Conservation (phyloP, 2,329 filamentous ascomycete genomes). For the Phyllosticta capitalensis region DNA sequence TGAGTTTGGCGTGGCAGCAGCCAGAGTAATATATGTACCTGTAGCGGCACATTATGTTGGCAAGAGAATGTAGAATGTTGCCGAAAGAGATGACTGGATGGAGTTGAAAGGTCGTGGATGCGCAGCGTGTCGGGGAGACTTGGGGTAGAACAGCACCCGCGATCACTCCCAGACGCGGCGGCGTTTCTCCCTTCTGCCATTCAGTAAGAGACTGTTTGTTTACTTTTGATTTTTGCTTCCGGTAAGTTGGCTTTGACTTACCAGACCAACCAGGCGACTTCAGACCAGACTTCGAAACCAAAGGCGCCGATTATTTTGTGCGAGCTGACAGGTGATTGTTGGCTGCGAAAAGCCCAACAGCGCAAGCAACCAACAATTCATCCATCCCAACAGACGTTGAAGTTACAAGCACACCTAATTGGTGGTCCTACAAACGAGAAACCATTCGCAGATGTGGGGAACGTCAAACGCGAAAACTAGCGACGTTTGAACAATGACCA, state of each 20-base stretch:
- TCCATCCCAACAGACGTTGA: neutral
- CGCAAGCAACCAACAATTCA: neutral
- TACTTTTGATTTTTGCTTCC: neutral
- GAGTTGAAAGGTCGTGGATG: neutral
- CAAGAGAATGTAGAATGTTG: neutral
- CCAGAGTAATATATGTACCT: slow-evolving; percentile 23
- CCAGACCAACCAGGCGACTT: neutral
- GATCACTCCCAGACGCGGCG: neutral
- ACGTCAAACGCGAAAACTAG: neutral
- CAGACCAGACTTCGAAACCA: neutral
- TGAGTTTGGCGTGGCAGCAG: slow-evolving; percentile 25
- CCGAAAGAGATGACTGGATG: neutral
- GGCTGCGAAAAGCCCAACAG: neutral
- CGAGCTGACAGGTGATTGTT: neutral
- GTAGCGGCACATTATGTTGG: slow-evolving; percentile 26
- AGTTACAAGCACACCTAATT: neutral
- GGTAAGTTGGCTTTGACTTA: neutral
- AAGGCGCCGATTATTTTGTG: neutral
- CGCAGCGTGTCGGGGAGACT: neutral
- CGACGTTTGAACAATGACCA: neutral
- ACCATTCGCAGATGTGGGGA: neutral
- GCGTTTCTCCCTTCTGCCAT: neutral
- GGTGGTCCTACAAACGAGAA: neutral
- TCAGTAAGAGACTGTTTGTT: neutral
- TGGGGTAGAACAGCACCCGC: neutral